Percentiles rank a stretch among this genome's conserved stretches.
phyloP scores from a whole-genome alignment of 2,329 filamentous ascomycete species.

The Clonostachys chloroleuca region DNA sequence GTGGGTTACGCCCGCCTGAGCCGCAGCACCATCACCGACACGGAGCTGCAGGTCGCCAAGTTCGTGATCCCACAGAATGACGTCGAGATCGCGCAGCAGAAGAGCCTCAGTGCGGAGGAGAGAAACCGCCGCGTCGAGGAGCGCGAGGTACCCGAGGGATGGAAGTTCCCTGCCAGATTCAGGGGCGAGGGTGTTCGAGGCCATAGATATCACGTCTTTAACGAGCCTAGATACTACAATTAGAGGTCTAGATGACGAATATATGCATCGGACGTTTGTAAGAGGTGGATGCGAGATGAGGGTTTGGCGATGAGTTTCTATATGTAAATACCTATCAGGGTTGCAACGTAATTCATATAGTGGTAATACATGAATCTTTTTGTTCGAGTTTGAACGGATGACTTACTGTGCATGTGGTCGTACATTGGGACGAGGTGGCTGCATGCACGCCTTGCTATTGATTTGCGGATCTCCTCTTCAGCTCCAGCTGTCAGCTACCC shows the following conservation, averaged over 20 bases:
- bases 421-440: no score
- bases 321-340: no score
- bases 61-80: constrained; percentile 73
- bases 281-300: no score
- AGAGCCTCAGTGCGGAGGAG: constrained; percentile 41
- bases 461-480: no score
- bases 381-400: no score
- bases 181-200: constrained; percentile 81
- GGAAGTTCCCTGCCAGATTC: constrained; percentile 82
- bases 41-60: constrained; percentile 93
- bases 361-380: no score
- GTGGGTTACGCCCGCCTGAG: constrained; percentile 88
- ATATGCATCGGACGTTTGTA: no score
- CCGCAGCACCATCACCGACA: constrained; percentile 90
- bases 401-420: no score
- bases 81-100: constrained; percentile 43
- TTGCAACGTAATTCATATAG: no score
- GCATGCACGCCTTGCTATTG: no score
- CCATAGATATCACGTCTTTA: constrained; percentile 91
- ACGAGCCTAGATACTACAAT: constrained; percentile 75
- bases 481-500: no score
- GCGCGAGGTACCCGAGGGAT: constrained; percentile 68
- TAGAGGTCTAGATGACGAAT: constrained; percentile 6
- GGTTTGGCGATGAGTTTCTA: no score
- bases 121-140: constrained; percentile 61